Evolutionary conservation across 2,329 filamentous ascomycete species (phyloP).

Genomic region (Parascedosporium putredinis): DNA sequence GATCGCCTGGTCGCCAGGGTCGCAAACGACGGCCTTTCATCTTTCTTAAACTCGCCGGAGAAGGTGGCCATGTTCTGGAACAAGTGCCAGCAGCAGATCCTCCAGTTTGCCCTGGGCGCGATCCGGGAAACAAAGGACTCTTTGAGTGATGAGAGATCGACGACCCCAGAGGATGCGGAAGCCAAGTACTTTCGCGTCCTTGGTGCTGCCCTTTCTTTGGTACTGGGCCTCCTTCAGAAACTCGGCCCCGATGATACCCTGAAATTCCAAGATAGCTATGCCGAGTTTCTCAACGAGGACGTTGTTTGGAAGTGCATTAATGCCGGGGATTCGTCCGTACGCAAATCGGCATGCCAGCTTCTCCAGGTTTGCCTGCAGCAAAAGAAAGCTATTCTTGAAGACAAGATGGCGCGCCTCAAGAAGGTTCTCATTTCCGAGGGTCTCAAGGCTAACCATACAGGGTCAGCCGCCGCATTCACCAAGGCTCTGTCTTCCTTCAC

Average conservation of each 20-base stretch:
- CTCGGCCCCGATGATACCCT: slow-evolving; percentile 41
- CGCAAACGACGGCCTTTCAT: slow-evolving; percentile 65
- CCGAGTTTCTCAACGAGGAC: slow-evolving; percentile 55
- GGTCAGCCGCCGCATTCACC: slow-evolving; percentile 64
- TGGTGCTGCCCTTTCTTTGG: slow-evolving; percentile 42
- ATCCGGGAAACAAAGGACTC: slow-evolving; percentile 71
- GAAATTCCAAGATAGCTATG: slow-evolving; percentile 52
- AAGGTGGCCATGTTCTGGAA: slow-evolving; percentile 70
- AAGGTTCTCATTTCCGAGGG: slow-evolving; percentile 60
- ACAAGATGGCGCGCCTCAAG: slow-evolving; percentile 37
- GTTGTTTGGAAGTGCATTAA: slow-evolving; percentile 58
- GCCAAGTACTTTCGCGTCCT: slow-evolving; percentile 75
- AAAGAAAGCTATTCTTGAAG: slow-evolving; percentile 11
- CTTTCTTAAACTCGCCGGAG: slow-evolving; percentile 68
- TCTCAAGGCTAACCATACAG: slow-evolving; percentile 59
- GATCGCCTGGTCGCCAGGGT: slow-evolving; percentile 67
- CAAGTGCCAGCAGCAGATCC: slow-evolving; percentile 68
- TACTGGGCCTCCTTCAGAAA: slow-evolving; percentile 40
- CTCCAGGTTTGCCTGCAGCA: slow-evolving; percentile 31
- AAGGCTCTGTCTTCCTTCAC: slow-evolving; percentile 59
- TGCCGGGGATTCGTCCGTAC: slow-evolving; percentile 44
- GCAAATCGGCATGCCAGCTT: slow-evolving; percentile 41
- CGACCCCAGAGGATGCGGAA: slow-evolving; percentile 73
- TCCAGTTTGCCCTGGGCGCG: slow-evolving; percentile 73
- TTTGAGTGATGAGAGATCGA: slow-evolving; percentile 79